phyloP scores from a whole-genome alignment of 2,329 filamentous ascomycete species.

The Aspergillus sp. region DNA sequence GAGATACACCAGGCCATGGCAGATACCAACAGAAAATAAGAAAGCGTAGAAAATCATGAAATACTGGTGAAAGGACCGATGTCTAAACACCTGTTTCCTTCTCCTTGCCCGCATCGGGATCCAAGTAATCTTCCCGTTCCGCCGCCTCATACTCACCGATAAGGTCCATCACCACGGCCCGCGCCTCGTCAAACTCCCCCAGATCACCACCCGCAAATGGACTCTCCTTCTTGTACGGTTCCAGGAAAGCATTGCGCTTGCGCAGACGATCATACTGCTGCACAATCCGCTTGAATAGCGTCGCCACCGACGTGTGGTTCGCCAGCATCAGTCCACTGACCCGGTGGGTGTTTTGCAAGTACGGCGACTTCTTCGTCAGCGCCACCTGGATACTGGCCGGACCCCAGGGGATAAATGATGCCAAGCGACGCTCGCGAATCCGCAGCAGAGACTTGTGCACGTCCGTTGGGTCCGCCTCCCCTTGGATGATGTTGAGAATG shows the following conservation, averaged over 20 bases:
- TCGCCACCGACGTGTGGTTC: slow-evolving; percentile 95
- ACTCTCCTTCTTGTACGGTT: slow-evolving; percentile 90
- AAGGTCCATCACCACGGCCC: slow-evolving; percentile 81
- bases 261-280: slow-evolving; percentile 87
- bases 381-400: slow-evolving; percentile 97
- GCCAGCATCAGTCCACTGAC: slow-evolving; percentile 96
- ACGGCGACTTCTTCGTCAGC: slow-evolving; percentile 90
- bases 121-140: slow-evolving; percentile 82
- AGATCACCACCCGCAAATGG: slow-evolving; percentile 78
- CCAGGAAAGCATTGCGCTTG: slow-evolving; percentile 94
- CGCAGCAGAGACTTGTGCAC: slow-evolving; percentile 95
- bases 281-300: slow-evolving; percentile 89
- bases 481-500: slow-evolving; percentile 97
- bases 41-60: slow-evolving; percentile 8
- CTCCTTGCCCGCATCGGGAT: slow-evolving; percentile 54
- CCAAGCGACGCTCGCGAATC: slow-evolving; percentile 86
- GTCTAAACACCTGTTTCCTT: slow-evolving; percentile 21
- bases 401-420: slow-evolving; percentile 97
- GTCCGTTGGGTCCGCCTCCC: slow-evolving; percentile 94
- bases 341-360: slow-evolving; percentile 85
- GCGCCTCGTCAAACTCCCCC: slow-evolving; percentile 89
- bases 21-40: slow-evolving; percentile 4
- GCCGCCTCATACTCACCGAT: slow-evolving; percentile 95
- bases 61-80: slow-evolving; percentile 1
- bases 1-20: background rate